A percentile compares a stretch with the other conserved stretches of the same genome.
phyloP scores from a whole-genome alignment of 179 eudicot species.

The Beta lomatogona region DNA sequence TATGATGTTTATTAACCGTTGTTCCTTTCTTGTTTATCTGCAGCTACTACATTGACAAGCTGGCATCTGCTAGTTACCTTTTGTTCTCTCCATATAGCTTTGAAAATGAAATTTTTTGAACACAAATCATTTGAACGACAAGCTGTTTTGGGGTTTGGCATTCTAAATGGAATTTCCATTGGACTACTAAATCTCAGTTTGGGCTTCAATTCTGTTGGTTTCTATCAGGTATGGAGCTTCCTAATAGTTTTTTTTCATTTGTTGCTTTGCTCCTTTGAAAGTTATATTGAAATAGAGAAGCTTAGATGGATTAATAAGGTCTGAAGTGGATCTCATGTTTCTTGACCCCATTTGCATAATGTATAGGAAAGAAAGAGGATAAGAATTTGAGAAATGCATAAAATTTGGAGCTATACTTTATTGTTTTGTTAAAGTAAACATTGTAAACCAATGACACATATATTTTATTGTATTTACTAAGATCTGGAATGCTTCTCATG shows the following conservation, averaged over 20 bases:
- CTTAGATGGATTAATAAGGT: not conserved
- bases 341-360: not conserved
- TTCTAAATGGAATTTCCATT: constrained; percentile 81
- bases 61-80: constrained; percentile 95
- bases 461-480: no score
- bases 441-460: no score
- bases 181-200: constrained; percentile 85
- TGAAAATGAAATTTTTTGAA: constrained; percentile 72
- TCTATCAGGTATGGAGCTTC: constrained; percentile 64
- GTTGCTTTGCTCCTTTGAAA: not conserved
- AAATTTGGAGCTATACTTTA: not conserved
- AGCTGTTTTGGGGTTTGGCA: constrained; percentile 83
- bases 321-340: not conserved
- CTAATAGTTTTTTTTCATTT: not conserved
- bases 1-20: constrained; percentile 9
- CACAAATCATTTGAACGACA: constrained; percentile 81
- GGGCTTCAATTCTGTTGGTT: constrained; percentile 93
- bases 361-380: not conserved
- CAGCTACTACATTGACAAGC: constrained; percentile 94
- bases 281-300: not conserved
- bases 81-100: constrained; percentile 83
- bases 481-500: not conserved
- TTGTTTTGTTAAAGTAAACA: not conserved
- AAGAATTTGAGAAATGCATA: not conserved
- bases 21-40: constrained; percentile 15